These are phyloP conservation scores for Penicillium sp. DNA, from an alignment of 2,329 filamentous ascomycete species.

Conservation along the genomic window DNA sequence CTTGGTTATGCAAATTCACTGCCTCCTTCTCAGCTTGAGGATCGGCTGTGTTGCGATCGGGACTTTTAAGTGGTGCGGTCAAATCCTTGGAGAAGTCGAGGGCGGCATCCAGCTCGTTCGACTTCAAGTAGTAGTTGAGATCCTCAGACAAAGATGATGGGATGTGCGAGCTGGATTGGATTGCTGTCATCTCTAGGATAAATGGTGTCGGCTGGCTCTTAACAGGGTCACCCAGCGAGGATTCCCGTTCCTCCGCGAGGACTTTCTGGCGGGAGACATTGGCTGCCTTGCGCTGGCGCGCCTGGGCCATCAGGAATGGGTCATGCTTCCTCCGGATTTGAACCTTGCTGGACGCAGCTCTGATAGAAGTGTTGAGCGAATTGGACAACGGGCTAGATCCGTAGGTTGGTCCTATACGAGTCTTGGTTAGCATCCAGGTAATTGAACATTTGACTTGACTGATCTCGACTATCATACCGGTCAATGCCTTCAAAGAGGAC, in stretches of 20 bases:
- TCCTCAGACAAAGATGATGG: constrained; percentile 11
- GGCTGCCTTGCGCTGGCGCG: constrained; percentile 76
- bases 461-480: constrained; percentile 50
- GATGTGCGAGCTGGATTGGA: constrained; percentile 18
- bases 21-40: constrained; percentile 42
- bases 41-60: constrained; percentile 32
- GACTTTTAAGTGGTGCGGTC: constrained; percentile 41
- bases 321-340: constrained; percentile 69
- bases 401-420: constrained; percentile 28
- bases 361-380: constrained; percentile 54
- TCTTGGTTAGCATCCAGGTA: constrained; percentile 9
- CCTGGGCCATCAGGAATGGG: constrained; percentile 77
- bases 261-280: constrained; percentile 73
- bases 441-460: background rate
- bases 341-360: constrained; percentile 63
- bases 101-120: constrained; percentile 64
- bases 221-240: constrained; percentile 71
- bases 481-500: constrained; percentile 59
- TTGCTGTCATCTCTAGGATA: constrained; percentile 49
- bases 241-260: constrained; percentile 63
- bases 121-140: constrained; percentile 74
- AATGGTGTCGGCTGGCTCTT: constrained; percentile 78
- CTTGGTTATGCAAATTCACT: constrained; percentile 48
- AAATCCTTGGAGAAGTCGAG: constrained; percentile 67
- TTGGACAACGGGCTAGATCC: constrained; percentile 50